Evolutionary conservation across 768 basidiomycete species (phyloP), one percentile per base, ranked within the genome.

Genomic region (Leccinum obscurum): DNA sequence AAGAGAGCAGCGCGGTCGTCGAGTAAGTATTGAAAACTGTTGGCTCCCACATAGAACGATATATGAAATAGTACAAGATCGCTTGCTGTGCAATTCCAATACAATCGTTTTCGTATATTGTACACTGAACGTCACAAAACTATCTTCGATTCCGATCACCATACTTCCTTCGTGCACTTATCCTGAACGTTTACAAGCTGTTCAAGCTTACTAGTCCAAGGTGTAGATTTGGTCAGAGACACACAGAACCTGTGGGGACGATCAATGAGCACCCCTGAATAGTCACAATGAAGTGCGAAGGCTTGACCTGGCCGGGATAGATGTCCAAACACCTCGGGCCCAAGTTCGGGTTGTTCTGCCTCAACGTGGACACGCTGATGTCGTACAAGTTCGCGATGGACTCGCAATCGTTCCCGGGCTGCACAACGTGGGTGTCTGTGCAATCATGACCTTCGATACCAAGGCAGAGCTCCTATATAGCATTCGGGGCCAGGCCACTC

Each of bases 401-500:
- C 4, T 20, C 2, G 41, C 41, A 44, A 44, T 9, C n/a, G n/a
- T 44, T 7, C 41, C 41, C 41, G n/a, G 41, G n/a, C 9, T 44
- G 41, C n/a, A 44, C 41, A 20, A n/a, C 9, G 41, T 44, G n/a
- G n/a, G 41, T 44, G 41, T 3, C 9, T 8, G 61, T 66, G 71
- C 88, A 90, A 66, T 90, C 88, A 52, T 84, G 77, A 26, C 80
- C 83, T 0, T 64, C 63, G 35, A 79, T 63, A 22, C 83, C 86
- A 57, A 90, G 77, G 72, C 88, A 90, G 58, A 87, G 66, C 15
- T 66, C 41, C 76, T 83, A 63, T 15, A 14, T 17, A 44, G 7
- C 3, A 13, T 20, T 49, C n/a, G 4, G 34, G 4, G 34, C 34
- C 34, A 35, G 41, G 8, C 41, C n/a, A 44, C 8, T 44, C 28